phyloP scores from a whole-genome alignment of 345 rosid genomes.

The Firmiana major region DNA sequence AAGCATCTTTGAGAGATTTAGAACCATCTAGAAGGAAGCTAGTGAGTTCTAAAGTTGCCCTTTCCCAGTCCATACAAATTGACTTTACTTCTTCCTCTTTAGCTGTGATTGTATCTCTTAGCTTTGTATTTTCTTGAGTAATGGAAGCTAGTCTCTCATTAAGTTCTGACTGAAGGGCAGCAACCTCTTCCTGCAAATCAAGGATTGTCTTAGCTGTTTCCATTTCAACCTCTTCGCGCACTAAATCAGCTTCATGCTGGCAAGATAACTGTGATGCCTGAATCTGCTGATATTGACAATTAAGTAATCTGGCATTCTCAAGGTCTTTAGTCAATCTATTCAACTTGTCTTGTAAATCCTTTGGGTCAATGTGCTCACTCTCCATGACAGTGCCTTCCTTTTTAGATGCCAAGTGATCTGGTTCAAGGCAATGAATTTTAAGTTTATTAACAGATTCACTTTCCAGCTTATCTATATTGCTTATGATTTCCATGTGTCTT shows the following conservation, averaged over 20 bases:
- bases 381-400: conserved; percentile 20
- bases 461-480: conserved; percentile 34
- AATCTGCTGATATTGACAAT: conserved; percentile 52
- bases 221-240: conserved; percentile 75
- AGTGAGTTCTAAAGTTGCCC: conserved; percentile 72
- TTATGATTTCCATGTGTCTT: conserved; percentile 33
- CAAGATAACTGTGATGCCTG: conserved; percentile 50
- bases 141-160: conserved; percentile 41
- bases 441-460: conserved; percentile 24
- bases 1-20: conserved; percentile 79
- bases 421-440: conserved; percentile 24
- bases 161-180: conserved; percentile 60
- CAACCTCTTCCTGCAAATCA: conserved; percentile 74
- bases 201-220: conserved; percentile 80
- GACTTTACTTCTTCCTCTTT: conserved; percentile 55
- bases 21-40: conserved; percentile 80
- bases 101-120: conserved; percentile 46
- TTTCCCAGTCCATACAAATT: conserved; percentile 73
- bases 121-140: conserved; percentile 48
- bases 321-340: conserved; percentile 53
- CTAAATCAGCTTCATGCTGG: conserved; percentile 55
- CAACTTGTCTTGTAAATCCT: conserved; percentile 45
- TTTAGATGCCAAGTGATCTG: conserved; percentile 21
- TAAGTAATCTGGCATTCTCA: conserved; percentile 50
- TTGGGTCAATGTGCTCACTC: conserved; percentile 29